Conservation (phyloP, 306 rosid genomes). For the Dryas octopetala region DNA sequence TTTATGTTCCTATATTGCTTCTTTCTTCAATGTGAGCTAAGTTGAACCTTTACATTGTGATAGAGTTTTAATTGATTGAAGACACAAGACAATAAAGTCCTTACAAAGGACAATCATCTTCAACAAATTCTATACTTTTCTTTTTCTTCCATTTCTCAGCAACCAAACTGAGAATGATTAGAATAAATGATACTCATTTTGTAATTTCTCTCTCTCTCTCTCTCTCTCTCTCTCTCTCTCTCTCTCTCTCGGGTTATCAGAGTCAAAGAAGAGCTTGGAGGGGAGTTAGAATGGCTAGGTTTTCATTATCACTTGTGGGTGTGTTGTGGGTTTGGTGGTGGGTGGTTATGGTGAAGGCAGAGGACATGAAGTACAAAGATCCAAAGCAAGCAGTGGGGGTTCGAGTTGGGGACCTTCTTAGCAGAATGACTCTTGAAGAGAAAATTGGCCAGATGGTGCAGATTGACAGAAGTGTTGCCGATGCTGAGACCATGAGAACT, state of each 20-base stretch:
- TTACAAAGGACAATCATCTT: not conserved
- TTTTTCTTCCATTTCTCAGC: slow-evolving; percentile 22
- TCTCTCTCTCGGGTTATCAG: slow-evolving; percentile 17
- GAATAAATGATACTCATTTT: slow-evolving; percentile 18
- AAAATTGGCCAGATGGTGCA: slow-evolving; percentile 98
- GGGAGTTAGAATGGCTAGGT: slow-evolving; percentile 25
- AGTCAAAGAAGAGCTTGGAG: slow-evolving; percentile 7
- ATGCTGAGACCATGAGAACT: slow-evolving; percentile 56
- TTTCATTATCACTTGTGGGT: slow-evolving; percentile 30
- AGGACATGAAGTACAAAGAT: slow-evolving; percentile 71
- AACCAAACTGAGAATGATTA: slow-evolving; percentile 36
- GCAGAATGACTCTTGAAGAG: slow-evolving; percentile 83
- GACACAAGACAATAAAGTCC: not conserved
- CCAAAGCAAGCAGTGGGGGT: slow-evolving; percentile 52
- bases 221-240: not conserved
- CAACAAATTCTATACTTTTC: slow-evolving; percentile 20
- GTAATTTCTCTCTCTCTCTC: not conserved
- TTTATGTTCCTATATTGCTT: not conserved
- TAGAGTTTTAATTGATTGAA: not conserved
- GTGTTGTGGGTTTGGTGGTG: slow-evolving; percentile 58
- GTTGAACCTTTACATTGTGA: not conserved
- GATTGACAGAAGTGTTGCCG: slow-evolving; percentile 90
- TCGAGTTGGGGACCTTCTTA: slow-evolving; percentile 74
- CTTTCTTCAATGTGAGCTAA: not conserved
- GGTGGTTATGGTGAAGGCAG: slow-evolving; percentile 51